Conservation (phyloP, 805 yeast genomes). For the Metschnikowia baotianmanensis region DNA sequence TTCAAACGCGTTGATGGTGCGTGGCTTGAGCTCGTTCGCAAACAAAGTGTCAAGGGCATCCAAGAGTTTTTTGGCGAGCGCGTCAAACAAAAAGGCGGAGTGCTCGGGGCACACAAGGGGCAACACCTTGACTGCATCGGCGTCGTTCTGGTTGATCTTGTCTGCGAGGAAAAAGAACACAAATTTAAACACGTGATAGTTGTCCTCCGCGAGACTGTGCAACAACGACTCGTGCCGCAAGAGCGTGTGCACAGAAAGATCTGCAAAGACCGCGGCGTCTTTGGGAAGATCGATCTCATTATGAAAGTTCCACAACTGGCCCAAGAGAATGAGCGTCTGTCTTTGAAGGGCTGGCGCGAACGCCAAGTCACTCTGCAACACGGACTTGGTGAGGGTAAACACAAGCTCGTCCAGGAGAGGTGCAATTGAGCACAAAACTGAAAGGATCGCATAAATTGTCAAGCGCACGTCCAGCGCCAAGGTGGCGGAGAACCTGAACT, state of each 20-base stretch:
- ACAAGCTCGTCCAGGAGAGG: conserved; percentile 46
- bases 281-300: conserved; percentile 17
- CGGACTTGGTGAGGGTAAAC: conserved; percentile 32
- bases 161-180: conserved; percentile 29
- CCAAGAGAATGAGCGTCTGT: conserved; percentile 39
- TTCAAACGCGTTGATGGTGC: conserved; percentile 22
- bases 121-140: conserved; percentile 23
- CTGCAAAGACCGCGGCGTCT: conserved; percentile 21
- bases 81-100: conserved; percentile 17
- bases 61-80: conserved; percentile 16
- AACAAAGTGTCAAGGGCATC: conserved; percentile 6
- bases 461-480: conserved; percentile 59
- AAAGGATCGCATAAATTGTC: conserved; percentile 77
- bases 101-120: conserved; percentile 21
- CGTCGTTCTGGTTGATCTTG: conserved; percentile 18
- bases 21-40: conserved; percentile 19
- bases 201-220: conserved; percentile 21
- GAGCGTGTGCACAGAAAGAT: conserved; percentile 7
- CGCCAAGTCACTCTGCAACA: conserved; percentile 26
- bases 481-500: conserved; percentile 19
- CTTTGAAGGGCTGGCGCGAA: conserved; percentile 22
- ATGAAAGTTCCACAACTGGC: conserved; percentile 38
- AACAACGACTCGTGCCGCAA: conserved; percentile 11
- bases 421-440: conserved; percentile 73
- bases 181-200: conserved; percentile 32